phyloP scores from a whole-genome alignment of 805 yeast species.

The Kurtzmaniella cleridarum region DNA sequence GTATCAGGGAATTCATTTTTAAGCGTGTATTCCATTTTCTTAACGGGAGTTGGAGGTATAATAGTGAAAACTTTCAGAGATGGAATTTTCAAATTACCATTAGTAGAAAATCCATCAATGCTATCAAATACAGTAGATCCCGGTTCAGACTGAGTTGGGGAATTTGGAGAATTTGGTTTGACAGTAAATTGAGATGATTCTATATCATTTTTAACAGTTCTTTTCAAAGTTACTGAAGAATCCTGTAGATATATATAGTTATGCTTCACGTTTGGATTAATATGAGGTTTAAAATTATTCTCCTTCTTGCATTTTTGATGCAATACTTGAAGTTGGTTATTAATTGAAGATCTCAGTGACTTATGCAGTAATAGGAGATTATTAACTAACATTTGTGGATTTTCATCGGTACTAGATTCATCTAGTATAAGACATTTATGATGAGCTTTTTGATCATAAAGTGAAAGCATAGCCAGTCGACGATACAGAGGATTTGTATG shows the following conservation, averaged over 20 bases:
- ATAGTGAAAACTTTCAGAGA: slow-evolving; percentile 39
- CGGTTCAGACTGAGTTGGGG: neutral
- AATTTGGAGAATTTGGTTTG: neutral
- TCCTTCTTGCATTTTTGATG: slow-evolving; percentile 9
- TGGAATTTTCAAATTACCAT: slow-evolving; percentile 49
- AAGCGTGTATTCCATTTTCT: slow-evolving; percentile 44
- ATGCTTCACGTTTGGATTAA: slow-evolving; percentile 17
- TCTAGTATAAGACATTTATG: slow-evolving; percentile 31
- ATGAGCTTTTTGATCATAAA: slow-evolving; percentile 32
- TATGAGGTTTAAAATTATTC: neutral
- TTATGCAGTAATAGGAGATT: slow-evolving; percentile 35
- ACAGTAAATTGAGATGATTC: slow-evolving; percentile 1
- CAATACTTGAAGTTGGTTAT: slow-evolving; percentile 21
- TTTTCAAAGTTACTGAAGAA: slow-evolving; percentile 34
- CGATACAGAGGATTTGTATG: slow-evolving; percentile 41
- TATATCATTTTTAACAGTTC: slow-evolving; percentile 13
- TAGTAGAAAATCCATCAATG: slow-evolving; percentile 41
- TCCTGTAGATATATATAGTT: slow-evolving; percentile 36
- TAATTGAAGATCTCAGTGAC: slow-evolving; percentile 29
- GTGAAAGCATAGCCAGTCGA: slow-evolving; percentile 41
- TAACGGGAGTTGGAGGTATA: slow-evolving; percentile 65
- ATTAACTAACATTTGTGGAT: slow-evolving; percentile 33
- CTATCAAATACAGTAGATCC: neutral
- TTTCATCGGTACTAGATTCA: slow-evolving; percentile 21
- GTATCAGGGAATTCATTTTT: slow-evolving; percentile 6